These are phyloP conservation scores for Nadsonia starkeyi-henricii DNA, from an alignment of 1,139 yeast genomes.

Conservation along the genomic window DNA sequence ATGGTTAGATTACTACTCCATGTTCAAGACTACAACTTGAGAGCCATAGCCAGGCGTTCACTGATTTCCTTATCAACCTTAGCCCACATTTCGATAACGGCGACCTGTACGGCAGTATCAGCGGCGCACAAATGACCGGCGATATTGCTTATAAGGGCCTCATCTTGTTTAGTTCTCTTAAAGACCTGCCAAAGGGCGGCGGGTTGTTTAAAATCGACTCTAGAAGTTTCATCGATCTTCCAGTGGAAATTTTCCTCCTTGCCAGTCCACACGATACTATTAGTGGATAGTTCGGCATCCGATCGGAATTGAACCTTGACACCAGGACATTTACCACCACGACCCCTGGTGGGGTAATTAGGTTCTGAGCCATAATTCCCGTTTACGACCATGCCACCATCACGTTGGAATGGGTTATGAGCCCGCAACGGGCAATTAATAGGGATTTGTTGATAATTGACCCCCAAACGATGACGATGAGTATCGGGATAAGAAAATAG, in stretches of 20 bases:
- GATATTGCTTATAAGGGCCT: conserved; percentile 69
- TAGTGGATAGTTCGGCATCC: neutral
- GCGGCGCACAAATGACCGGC: conserved; percentile 64
- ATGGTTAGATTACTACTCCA: too few species aligned
- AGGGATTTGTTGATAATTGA: conserved; percentile 45
- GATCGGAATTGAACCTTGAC: neutral
- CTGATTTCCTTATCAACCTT: conserved; percentile 62
- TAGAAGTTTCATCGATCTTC: conserved; percentile 43
- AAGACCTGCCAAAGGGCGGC: conserved; percentile 58
- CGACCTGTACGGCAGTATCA: conserved; percentile 61
- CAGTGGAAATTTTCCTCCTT: conserved; percentile 84
- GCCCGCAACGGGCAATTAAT: conserved; percentile 36
- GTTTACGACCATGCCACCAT: conserved; percentile 60
- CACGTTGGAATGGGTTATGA: conserved; percentile 56
- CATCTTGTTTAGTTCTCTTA: conserved; percentile 52
- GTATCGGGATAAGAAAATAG: conserved; percentile 62
- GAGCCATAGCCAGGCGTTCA: conserved; percentile 43
- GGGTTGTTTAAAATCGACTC: conserved; percentile 56
- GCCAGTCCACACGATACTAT: conserved; percentile 44
- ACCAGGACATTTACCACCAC: neutral
- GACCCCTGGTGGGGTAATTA: conserved; percentile 35
- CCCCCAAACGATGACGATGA: conserved; percentile 41
- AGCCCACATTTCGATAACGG: conserved; percentile 62
- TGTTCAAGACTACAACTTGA: neutral
- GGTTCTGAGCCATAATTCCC: conserved; percentile 68